These are phyloP conservation scores for Bidens hawaiensis DNA, from an alignment of 140 eudicot species.

Conservation along the genomic window DNA sequence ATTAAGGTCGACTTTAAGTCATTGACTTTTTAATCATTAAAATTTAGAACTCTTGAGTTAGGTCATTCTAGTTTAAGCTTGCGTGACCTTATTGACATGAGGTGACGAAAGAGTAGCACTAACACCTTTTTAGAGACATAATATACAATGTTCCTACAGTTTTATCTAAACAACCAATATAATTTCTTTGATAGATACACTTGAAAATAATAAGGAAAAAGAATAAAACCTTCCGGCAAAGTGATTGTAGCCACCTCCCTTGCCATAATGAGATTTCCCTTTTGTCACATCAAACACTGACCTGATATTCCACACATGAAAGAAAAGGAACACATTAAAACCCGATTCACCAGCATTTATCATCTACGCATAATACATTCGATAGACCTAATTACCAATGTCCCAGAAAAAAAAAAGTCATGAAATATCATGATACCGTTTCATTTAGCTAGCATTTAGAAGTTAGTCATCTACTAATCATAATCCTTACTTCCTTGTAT, in stretches of 20 bases:
- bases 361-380: background rate
- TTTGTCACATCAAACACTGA: constrained; percentile 94
- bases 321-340: background rate
- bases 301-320: constrained; percentile 30
- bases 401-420: background rate
- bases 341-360: background rate
- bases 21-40: background rate
- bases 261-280: constrained; percentile 88
- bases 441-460: background rate
- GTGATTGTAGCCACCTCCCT: constrained; percentile 89
- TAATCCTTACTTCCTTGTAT: background rate
- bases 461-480: background rate
- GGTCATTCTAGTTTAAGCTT: background rate
- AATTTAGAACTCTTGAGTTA: background rate
- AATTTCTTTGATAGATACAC: background rate
- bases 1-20: background rate
- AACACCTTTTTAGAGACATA: too few species aligned
- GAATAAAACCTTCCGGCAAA: constrained; percentile 74
- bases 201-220: background rate
- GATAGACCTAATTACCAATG: background rate
- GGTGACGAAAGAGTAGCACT: background rate
- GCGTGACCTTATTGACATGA: background rate
- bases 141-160: background rate
- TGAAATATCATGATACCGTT: background rate
- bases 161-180: background rate